Evolutionary conservation across 2,329 filamentous ascomycete genomes (phyloP).

Genomic region (Neonectria ditissima): DNA sequence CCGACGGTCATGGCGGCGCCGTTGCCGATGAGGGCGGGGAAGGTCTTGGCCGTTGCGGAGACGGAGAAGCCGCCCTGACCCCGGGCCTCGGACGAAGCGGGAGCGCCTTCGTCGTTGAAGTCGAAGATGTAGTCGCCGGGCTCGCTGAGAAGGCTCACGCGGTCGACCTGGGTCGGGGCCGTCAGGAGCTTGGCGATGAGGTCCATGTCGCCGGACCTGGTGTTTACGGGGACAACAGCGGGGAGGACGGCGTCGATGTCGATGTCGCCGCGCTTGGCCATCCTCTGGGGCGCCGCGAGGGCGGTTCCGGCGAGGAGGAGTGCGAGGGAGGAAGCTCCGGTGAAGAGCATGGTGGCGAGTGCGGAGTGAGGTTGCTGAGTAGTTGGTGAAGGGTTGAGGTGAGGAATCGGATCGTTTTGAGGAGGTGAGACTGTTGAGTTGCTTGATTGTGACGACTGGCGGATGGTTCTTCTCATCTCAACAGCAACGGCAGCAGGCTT

Average conservation of each 20-base stretch:
- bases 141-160: constrained; percentile 48
- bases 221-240: constrained; percentile 45
- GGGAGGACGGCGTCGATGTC: constrained; percentile 42
- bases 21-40: constrained; percentile 63
- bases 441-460: too few relatives aligned
- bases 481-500: too few relatives aligned
- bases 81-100: constrained; percentile 27
- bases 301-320: constrained; percentile 11
- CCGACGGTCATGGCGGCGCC: constrained; percentile 61
- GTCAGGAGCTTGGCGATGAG: constrained; percentile 48
- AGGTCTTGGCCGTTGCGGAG: constrained; percentile 59
- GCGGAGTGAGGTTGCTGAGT: too few relatives aligned
- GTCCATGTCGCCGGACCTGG: constrained; percentile 41
- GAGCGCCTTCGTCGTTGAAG: constrained; percentile 49
- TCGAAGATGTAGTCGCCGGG: constrained; percentile 57
- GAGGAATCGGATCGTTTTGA: too few relatives aligned
- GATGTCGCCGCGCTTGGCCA: background rate
- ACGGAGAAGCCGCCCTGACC: constrained; percentile 54
- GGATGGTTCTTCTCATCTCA: too few relatives aligned
- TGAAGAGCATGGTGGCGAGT: constrained; percentile 7
- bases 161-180: constrained; percentile 47
- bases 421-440: too few relatives aligned
- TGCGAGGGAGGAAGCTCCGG: background rate
- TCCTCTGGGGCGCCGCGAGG: constrained; percentile 11
- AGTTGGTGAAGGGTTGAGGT: too few relatives aligned